Conservation (phyloP, 2,329 filamentous ascomycete species). For the Metarhizium sp. region DNA sequence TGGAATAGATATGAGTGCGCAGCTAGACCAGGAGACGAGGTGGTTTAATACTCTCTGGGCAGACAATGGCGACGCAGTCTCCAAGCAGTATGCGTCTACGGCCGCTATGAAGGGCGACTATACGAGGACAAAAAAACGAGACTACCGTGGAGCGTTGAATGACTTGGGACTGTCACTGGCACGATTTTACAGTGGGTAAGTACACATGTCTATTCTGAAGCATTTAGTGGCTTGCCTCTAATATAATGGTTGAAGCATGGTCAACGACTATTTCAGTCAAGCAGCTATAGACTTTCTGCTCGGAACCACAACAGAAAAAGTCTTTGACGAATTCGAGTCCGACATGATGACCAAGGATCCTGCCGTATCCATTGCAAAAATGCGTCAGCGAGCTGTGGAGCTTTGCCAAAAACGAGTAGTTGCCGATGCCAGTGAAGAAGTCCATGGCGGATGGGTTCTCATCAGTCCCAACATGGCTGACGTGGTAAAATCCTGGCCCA, state of each 20-base stretch:
- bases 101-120: slow-evolving; percentile 96
- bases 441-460: slow-evolving; percentile 84
- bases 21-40: slow-evolving; percentile 67
- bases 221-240: slow-evolving; percentile 3
- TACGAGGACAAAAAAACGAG: slow-evolving; percentile 80
- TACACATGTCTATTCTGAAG: neutral
- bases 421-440: slow-evolving; percentile 71
- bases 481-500: slow-evolving; percentile 58
- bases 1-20: slow-evolving; percentile 65
- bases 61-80: slow-evolving; percentile 93
- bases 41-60: slow-evolving; percentile 99
- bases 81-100: slow-evolving; percentile 91
- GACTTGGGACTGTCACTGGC: slow-evolving; percentile 85
- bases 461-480: slow-evolving; percentile 66
- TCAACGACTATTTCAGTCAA: slow-evolving; percentile 96
- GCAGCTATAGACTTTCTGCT: slow-evolving; percentile 90
- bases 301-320: slow-evolving; percentile 72
- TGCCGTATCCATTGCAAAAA: slow-evolving; percentile 73
- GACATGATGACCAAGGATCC: slow-evolving; percentile 92
- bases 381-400: slow-evolving; percentile 84
- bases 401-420: slow-evolving; percentile 81
- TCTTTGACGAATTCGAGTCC: slow-evolving; percentile 91
- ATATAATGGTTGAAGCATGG: slow-evolving; percentile 57
- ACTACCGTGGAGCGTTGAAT: slow-evolving; percentile 84
- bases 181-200: slow-evolving; percentile 58